phyloP scores from a whole-genome alignment of 2,329 filamentous ascomycete genomes.

The Aschersonia sp. region DNA sequence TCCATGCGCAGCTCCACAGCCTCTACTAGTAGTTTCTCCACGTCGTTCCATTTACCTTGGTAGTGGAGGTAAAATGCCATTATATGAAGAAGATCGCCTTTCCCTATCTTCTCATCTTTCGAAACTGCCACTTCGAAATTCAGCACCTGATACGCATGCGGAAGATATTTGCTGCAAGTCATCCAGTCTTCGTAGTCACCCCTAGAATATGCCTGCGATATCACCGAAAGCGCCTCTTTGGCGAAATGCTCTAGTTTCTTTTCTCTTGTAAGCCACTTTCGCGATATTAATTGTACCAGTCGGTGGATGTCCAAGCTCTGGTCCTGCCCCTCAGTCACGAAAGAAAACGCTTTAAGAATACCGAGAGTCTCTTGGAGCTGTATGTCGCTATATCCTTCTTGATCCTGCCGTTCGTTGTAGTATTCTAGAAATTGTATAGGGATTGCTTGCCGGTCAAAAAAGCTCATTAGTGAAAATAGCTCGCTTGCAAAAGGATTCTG shows the following conservation, averaged over 20 bases:
- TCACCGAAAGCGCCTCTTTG: background rate
- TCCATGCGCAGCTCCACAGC: background rate
- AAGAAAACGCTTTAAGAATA: constrained; percentile 14
- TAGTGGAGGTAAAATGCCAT: background rate
- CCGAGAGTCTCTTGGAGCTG: constrained; percentile 8
- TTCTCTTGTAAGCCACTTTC: constrained; percentile 12
- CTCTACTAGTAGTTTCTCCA: background rate
- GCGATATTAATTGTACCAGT: constrained; percentile 14
- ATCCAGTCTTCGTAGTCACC: background rate
- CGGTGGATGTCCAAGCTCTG: constrained; percentile 15
- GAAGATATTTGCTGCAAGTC: background rate
- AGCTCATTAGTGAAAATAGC: constrained; percentile 15
- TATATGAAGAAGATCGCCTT: background rate
- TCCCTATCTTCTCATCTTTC: background rate
- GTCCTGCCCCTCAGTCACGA: constrained; percentile 11
- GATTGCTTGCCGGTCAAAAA: constrained; percentile 14
- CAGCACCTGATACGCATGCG: background rate
- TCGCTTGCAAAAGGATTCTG: constrained; percentile 11
- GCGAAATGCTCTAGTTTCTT: background rate
- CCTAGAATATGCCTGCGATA: background rate
- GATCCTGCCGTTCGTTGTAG: background rate
- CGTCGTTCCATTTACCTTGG: background rate
- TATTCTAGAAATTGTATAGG: constrained; percentile 10
- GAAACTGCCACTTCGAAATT: background rate
- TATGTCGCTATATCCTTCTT: background rate